These are phyloP conservation scores for Dunaliella salina DNA, from an alignment of 163 green algal genomes.

Conservation along the genomic window DNA sequence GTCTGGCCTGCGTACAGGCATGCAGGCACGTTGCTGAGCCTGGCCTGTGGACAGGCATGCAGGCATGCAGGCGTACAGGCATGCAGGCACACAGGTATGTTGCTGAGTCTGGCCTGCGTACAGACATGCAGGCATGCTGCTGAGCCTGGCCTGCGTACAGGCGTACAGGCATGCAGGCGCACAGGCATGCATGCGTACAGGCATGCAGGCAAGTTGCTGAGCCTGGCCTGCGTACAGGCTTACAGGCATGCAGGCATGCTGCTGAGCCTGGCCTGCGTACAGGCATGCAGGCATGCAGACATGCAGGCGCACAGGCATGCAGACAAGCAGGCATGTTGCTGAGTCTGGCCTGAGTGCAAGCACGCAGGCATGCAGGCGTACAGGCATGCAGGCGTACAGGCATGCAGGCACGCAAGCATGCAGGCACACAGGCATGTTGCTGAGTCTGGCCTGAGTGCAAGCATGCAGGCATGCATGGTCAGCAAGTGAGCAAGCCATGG, in stretches of 20 bases:
- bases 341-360: constrained; percentile 7
- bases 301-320: no score
- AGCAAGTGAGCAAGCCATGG: not conserved
- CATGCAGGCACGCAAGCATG: not conserved
- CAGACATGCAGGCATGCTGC: not conserved
- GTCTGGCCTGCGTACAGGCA: not conserved
- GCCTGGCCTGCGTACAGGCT: not conserved
- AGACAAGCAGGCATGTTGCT: no score
- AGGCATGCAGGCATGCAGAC: not conserved
- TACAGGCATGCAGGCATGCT: not conserved
- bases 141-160: not conserved
- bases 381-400: not conserved
- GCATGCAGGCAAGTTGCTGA: not conserved
- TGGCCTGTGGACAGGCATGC: no score
- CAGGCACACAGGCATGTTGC: not conserved
- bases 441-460: no score
- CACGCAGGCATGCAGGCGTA: not conserved
- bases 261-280: not conserved
- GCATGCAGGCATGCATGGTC: not conserved
- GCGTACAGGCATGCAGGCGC: no score
- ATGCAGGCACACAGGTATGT: no score
- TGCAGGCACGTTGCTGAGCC: no score
- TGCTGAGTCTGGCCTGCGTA: no score
- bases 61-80: no score
- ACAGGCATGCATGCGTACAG: no score